Evolutionary conservation across 2,329 filamentous ascomycete genomes (phyloP).

Genomic region (Rhynchosporium agropyri): DNA sequence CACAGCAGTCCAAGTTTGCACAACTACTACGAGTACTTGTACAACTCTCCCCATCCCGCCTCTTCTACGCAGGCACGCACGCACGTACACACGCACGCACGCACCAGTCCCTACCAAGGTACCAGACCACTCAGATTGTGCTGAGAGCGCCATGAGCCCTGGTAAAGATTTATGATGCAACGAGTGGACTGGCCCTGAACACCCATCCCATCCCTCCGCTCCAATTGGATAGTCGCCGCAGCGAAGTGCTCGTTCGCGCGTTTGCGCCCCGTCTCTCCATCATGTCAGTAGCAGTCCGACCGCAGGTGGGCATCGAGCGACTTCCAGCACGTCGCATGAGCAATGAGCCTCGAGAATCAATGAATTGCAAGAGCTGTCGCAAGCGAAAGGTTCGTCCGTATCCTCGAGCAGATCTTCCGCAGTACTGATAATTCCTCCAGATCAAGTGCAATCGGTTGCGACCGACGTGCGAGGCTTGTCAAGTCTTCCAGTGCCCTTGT

Average conservation of each 20-base stretch:
- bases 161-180: constrained; percentile 38
- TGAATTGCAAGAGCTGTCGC: constrained; percentile 95
- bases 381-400: constrained; percentile 74
- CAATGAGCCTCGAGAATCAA: constrained; percentile 75
- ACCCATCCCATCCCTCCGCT: constrained; percentile 13
- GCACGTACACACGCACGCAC: background rate
- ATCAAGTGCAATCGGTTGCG: constrained; percentile 90
- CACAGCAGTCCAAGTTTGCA: no score
- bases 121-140: constrained; percentile 6
- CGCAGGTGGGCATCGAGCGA: constrained; percentile 43
- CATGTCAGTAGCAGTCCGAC: constrained; percentile 38
- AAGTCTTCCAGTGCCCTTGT: constrained; percentile 85
- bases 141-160: constrained; percentile 26
- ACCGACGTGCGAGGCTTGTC: constrained; percentile 85
- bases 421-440: constrained; percentile 49
- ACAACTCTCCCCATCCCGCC: constrained; percentile 3
- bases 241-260: constrained; percentile 15
- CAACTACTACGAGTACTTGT: no score
- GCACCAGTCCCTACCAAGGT: no score
- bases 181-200: constrained; percentile 29
- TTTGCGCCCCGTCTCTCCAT: constrained; percentile 19
- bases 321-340: constrained; percentile 42
- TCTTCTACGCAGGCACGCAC: background rate
- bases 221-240: constrained; percentile 6
- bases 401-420: constrained; percentile 30